Evolutionary conservation across 345 rosid species (phyloP).

Genomic region (Psidium friedrichsthalianum): DNA sequence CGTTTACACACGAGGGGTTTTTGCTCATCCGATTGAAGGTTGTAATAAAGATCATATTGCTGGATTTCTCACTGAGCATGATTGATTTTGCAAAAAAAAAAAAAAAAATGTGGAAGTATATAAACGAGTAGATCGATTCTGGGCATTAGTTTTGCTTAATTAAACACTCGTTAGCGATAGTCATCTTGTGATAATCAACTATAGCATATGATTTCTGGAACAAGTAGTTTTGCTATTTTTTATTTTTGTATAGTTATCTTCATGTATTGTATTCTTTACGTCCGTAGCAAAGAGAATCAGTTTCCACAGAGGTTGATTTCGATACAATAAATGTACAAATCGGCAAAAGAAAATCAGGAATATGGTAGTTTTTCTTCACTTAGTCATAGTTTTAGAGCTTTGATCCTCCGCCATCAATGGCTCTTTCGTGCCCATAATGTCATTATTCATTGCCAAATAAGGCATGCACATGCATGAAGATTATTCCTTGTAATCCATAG

Average conservation of each 20-base stretch:
- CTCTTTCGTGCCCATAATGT: not conserved
- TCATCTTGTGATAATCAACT: not conserved
- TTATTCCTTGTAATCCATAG: not conserved
- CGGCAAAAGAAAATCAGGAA: not conserved
- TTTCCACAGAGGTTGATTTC: not conserved
- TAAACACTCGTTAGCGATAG: not conserved
- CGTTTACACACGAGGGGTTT: not conserved
- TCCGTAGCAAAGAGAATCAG: not conserved
- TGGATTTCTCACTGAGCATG: not conserved
- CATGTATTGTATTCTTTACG: not conserved
- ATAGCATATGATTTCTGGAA: not conserved
- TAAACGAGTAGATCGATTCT: not conserved
- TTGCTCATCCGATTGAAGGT: not conserved
- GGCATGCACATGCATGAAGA: not conserved
- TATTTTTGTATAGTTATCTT: not conserved
- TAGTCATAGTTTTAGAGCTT: not conserved
- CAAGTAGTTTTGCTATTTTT: not conserved
- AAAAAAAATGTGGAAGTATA: not conserved
- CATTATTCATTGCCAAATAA: not conserved
- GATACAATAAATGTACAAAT: not conserved
- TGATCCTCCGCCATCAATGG: not conserved
- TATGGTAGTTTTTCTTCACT: not conserved
- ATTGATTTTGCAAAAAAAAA: not conserved
- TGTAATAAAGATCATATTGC: too few species aligned
- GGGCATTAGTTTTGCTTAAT: not conserved